These are phyloP conservation scores for Aspergillus pseudotamarii DNA, from an alignment of 2,329 filamentous ascomycete genomes.

Conservation along the genomic window DNA sequence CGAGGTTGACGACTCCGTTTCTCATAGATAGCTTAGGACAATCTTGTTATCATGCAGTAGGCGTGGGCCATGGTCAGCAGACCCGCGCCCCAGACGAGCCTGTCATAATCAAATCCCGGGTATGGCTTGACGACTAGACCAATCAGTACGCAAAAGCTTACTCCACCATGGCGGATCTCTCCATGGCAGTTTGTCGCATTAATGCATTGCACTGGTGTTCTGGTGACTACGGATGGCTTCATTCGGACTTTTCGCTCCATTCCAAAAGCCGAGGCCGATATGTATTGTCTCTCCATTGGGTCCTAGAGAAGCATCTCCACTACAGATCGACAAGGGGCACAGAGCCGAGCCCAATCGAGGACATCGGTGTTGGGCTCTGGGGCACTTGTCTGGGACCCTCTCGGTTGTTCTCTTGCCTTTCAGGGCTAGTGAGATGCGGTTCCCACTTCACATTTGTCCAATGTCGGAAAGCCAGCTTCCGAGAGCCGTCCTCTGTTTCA, in stretches of 20 bases:
- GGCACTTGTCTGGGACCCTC: not conserved
- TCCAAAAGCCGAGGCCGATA: constrained; percentile 4
- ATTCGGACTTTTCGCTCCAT: not conserved
- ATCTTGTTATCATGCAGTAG: not conserved
- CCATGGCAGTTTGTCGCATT: not conserved
- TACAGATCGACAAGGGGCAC: constrained; percentile 5
- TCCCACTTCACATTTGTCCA: not conserved
- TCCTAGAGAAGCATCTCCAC: not conserved
- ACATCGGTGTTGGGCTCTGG: not conserved
- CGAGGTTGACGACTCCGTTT: not conserved
- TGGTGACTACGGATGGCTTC: not conserved
- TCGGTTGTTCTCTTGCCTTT: not conserved
- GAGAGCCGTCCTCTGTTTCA: not conserved
- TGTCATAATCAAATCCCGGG: not conserved
- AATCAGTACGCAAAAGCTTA: not conserved
- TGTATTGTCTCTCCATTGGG: not conserved
- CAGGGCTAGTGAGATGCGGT: not conserved
- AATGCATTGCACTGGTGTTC: not conserved
- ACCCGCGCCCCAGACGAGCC: not conserved
- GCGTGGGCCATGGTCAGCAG: not conserved
- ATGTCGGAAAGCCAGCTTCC: not conserved
- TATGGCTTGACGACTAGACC: not conserved
- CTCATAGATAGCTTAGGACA: not conserved
- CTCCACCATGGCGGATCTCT: not conserved
- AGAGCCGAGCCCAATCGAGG: not conserved